Conservation (phyloP, 2,329 filamentous ascomycete genomes). For the Nothomitra cinnamomea region DNA sequence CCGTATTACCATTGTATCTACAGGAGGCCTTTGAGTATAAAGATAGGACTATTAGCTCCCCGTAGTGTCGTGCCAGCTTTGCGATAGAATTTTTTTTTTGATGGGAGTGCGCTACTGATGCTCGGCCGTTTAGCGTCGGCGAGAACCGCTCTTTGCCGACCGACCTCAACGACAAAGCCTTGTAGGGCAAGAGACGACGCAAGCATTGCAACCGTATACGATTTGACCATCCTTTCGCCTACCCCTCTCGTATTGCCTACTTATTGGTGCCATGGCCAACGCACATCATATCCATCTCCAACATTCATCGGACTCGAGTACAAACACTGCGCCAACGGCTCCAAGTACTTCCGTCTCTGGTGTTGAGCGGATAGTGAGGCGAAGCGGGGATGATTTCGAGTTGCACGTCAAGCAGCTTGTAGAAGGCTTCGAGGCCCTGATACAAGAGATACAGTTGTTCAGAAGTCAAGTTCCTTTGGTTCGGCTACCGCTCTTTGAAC, state of each 20-base stretch:
- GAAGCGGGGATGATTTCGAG: background rate
- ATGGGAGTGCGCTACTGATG: too few relatives aligned
- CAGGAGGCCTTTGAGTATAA: too few relatives aligned
- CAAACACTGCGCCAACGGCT: background rate
- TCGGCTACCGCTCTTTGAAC: background rate
- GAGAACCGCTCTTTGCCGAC: too few relatives aligned
- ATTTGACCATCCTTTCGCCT: too few relatives aligned
- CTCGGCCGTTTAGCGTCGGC: too few relatives aligned
- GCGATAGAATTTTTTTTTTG: too few relatives aligned
- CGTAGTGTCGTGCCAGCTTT: too few relatives aligned
- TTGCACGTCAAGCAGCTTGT: conserved; percentile 1
- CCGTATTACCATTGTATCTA: too few relatives aligned
- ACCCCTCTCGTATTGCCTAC: background rate
- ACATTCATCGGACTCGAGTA: background rate
- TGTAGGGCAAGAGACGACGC: too few relatives aligned
- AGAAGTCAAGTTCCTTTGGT: background rate
- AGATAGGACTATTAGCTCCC: too few relatives aligned
- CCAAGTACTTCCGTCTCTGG: background rate
- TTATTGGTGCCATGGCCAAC: background rate
- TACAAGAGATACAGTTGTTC: background rate
- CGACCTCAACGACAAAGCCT: too few relatives aligned
- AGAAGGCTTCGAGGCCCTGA: background rate
- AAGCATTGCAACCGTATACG: too few relatives aligned
- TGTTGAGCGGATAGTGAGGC: background rate
- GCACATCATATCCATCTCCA: background rate